Evolutionary conservation across 2,329 filamentous ascomycete genomes (phyloP).

Genomic region (Botrytis sinoallii): DNA sequence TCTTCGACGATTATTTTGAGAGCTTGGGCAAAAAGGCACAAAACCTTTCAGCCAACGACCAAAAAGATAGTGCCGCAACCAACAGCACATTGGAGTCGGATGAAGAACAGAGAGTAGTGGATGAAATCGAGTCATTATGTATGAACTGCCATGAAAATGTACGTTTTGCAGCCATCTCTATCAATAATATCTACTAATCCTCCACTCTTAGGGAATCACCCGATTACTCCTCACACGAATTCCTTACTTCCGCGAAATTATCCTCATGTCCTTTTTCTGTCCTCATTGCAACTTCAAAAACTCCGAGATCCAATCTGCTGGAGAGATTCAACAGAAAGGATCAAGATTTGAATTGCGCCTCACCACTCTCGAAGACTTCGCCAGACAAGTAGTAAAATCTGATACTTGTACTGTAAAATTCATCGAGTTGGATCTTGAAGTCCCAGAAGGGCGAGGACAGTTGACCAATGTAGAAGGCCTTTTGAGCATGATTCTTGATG

Average conservation of each 20-base stretch:
- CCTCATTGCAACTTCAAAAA: conserved; percentile 86
- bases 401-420: conserved; percentile 83
- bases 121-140: conserved; percentile 75
- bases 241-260: conserved; percentile 95
- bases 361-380: conserved; percentile 69
- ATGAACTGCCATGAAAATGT: conserved; percentile 84
- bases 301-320: conserved; percentile 90
- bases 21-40: conserved; percentile 61
- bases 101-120: conserved; percentile 55
- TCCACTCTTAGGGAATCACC: conserved; percentile 65
- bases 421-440: conserved; percentile 88
- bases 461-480: conserved; percentile 93
- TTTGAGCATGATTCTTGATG: conserved; percentile 71
- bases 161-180: conserved; percentile 21
- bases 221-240: conserved; percentile 86
- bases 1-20: conserved; percentile 58
- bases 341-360: conserved; percentile 79
- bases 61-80: conserved; percentile 32
- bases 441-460: conserved; percentile 85
- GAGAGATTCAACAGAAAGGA: conserved; percentile 86
- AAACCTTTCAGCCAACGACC: conserved; percentile 43
- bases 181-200: background rate
- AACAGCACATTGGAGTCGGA: conserved; percentile 30
- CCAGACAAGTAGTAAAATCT: conserved; percentile 86
- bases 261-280: conserved; percentile 96